Evolutionary conservation across 2,329 filamentous ascomycete species (phyloP), one percentile per base, ranked within the genome.

Genomic region (Sphaerulina musiva): DNA sequence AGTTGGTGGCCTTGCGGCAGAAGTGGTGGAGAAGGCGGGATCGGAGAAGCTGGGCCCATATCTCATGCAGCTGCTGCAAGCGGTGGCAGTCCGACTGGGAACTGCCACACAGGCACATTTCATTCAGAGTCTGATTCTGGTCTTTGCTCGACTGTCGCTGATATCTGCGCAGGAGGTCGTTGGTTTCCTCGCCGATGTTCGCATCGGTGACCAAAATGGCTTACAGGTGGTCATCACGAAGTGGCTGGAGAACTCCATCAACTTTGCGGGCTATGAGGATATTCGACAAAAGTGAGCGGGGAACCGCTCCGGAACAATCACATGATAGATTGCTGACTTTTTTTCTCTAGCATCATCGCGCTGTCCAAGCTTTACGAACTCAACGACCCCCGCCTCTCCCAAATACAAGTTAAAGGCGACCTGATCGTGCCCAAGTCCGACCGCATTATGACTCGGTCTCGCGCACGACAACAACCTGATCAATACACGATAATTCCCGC

Each of bases 191-290:
- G 86, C 86, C 57, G 85, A 89, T 66, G 85, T 95, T 58, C 81
- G 89, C 62, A 87, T 97, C 60, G 82, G 83, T 46, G 85, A 84
- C 14, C 79, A 87, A 67, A 95, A 80, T 65, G 93, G 91, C n/a
- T 75, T 98, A 6, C 83, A 91, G 59, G 84, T 96, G 23, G 93
- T 98, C 3, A 75, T 97, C 61, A 80, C 84, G 72, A 96, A 97
- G 73, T 98, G 93, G 93, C 78, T 98, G 1, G 93, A 97, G 74
- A 95, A 97, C 72, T 95, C 90, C 3, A 82, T 95, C 71, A 95
- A 87, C 71, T 98, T 98, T 73, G 90, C 90, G n/a, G 93, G 93
- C 10, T 98, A 96, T 64, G 91, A 97, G 65, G 92, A 96, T 71
- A 97, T 97, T 64, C 83, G 91, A 63, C 89, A 96, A 71, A 98